Evolutionary conservation across 1,284 basidiomycete species (phyloP).

Genomic region (Tilletia setariae): DNA sequence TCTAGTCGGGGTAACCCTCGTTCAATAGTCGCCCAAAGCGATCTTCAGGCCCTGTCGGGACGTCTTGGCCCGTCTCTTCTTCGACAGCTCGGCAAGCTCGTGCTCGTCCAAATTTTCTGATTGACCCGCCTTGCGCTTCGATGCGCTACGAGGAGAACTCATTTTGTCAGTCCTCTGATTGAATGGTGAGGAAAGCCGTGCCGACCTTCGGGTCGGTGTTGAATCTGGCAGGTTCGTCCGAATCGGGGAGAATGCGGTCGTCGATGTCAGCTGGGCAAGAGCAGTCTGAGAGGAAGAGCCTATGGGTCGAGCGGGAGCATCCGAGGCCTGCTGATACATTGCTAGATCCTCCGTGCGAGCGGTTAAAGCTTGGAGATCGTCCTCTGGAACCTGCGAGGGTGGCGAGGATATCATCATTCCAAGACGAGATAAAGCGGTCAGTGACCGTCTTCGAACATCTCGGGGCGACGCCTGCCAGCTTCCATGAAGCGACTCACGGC

Average conservation of each 20-base stretch:
- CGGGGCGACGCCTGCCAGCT: no score
- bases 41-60: background rate
- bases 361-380: background rate
- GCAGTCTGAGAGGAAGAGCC: background rate
- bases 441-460: no score
- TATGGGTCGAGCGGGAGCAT: no score
- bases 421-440: no score
- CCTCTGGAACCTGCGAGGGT: no score
- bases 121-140: conserved; percentile 3
- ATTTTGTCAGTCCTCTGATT: background rate
- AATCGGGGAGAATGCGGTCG: background rate
- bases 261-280: background rate
- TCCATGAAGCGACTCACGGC: no score
- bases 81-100: background rate
- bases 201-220: background rate
- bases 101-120: background rate
- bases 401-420: no score
- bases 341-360: no score
- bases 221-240: background rate
- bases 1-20: background rate
- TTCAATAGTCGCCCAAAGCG: conserved; percentile 2
- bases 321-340: no score
- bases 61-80: conserved; percentile 6
- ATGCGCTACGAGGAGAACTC: background rate
- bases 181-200: background rate